A percentile compares a stretch with the other conserved stretches of the same genome.
Conservation (phyloP, 345 rosid species). For the Turritis glabra region DNA sequence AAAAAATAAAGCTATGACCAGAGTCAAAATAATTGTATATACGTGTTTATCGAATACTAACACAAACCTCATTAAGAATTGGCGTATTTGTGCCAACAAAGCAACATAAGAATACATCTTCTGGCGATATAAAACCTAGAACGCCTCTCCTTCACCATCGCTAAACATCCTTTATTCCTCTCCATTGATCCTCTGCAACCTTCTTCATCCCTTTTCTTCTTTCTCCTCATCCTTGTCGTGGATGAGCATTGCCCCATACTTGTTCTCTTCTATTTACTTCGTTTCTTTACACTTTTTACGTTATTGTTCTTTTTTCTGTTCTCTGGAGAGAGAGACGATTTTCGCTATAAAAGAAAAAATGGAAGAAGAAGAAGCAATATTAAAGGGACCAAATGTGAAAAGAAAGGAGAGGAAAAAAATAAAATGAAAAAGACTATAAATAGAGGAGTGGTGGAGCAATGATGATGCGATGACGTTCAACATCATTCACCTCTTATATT, state of each 20-base stretch:
- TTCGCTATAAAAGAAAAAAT: neutral
- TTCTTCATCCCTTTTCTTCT: constrained; percentile 9
- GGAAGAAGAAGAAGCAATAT: constrained; percentile 17
- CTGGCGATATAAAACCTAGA: constrained; percentile 56
- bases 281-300: neutral
- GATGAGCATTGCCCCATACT: constrained; percentile 41
- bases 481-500: constrained; percentile 9
- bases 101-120: constrained; percentile 55
- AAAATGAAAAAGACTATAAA: constrained; percentile 23
- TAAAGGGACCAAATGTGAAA: constrained; percentile 26
- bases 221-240: constrained; percentile 26
- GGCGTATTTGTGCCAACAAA: constrained; percentile 69
- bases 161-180: constrained; percentile 41
- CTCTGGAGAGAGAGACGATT: neutral
- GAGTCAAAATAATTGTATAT: neutral
- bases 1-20: constrained; percentile 1
- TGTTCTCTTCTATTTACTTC: neutral
- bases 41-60: neutral
- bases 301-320: neutral
- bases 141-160: constrained; percentile 48
- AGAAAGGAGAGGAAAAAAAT: constrained; percentile 15
- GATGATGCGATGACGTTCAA: constrained; percentile 41
- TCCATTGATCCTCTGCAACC: constrained; percentile 14
- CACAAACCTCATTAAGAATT: constrained; percentile 35
- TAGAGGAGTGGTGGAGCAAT: constrained; percentile 42